phyloP scores from a whole-genome alignment of 1,284 basidiomycete genomes.

The Coniferiporia weirii region DNA sequence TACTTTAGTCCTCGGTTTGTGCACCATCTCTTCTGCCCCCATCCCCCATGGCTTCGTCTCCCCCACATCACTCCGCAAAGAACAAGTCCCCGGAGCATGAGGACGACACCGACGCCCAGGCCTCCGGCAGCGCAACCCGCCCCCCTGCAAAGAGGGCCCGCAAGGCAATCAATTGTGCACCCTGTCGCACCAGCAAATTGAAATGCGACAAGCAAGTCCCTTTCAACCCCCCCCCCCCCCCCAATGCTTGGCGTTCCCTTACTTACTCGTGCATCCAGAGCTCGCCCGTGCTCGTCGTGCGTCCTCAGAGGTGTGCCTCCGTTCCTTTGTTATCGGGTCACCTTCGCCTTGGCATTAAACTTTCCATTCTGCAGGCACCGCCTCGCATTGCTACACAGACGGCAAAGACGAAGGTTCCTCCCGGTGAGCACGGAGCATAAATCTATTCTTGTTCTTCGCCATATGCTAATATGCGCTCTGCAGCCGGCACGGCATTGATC shows the following conservation, averaged over 20 bases:
- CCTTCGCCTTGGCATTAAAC: not conserved
- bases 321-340: not conserved
- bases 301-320: conserved; percentile 59
- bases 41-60: not conserved
- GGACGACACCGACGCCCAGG: not conserved
- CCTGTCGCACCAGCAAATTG: conserved; percentile 76
- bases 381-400: conserved; percentile 72
- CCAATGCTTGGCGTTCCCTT: conserved; percentile 1
- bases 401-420: conserved; percentile 47
- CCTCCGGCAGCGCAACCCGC: not conserved
- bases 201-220: conserved; percentile 70
- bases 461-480: conserved; percentile 30
- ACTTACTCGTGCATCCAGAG: conserved; percentile 37
- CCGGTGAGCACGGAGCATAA: conserved; percentile 25
- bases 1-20: not conserved
- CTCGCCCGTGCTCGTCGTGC: conserved; percentile 77
- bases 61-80: not conserved
- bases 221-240: too few species aligned
- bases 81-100: conserved; percentile 2
- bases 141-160: conserved; percentile 67
- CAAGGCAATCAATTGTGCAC: conserved; percentile 81
- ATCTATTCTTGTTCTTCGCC: conserved; percentile 43
- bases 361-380: conserved; percentile 45
- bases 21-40: not conserved
- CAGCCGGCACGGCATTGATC: conserved; percentile 49